Base-by-base conservation (phyloP, 306 rosid species). In the Pterocarpus macrocarpus region DNA sequence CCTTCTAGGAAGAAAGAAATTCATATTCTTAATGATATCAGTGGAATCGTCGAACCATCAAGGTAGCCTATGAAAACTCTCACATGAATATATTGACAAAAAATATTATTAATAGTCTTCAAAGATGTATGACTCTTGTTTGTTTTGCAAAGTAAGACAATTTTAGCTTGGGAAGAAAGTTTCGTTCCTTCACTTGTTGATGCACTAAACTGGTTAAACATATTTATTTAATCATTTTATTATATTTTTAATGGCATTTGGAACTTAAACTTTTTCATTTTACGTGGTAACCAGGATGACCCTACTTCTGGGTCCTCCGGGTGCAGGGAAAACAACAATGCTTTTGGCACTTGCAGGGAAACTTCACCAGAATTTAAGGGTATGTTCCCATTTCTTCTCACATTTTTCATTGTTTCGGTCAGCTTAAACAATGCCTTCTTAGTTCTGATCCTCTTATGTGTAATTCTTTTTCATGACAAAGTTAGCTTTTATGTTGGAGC, bases 221-320 rank as follows among this genome's bases (percentile, higher is more conserved):
- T 52, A 5, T 43, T 32, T 61, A 5, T 61, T 32, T 9, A 61
- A 33, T 44, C 28, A 69, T 58, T 68, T 44, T 58, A 66, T 32
- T 44, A 28, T 58, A 13, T 71, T 43, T 56, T 33, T 33, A 2
- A 43, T 49, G 65, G 2, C 3, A 49, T 71, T 36, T 57, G 45
- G 15, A 2, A 52, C 61, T 52, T 7, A 41, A 6, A 39, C 55
- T 36, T 35, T 47, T 64, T 50, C n/a, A 64, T 74, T 59, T 74
- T 12, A 36, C 28, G 67, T 50, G 30, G 30, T 13, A 41, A 22
- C 64, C 79, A 92, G 97, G 91, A 81, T 92, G 87, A 85, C 95
- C 28, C 84, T 92, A 73, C 97, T 92, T 65, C 86, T 90, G 32
- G 97, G 95, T 22, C 97, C 97, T 32, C 97, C 97, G 0, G 83